These are phyloP conservation scores for Fragilaria radians DNA, from an alignment of 108 stramenopile species.

Conservation along the genomic window DNA sequence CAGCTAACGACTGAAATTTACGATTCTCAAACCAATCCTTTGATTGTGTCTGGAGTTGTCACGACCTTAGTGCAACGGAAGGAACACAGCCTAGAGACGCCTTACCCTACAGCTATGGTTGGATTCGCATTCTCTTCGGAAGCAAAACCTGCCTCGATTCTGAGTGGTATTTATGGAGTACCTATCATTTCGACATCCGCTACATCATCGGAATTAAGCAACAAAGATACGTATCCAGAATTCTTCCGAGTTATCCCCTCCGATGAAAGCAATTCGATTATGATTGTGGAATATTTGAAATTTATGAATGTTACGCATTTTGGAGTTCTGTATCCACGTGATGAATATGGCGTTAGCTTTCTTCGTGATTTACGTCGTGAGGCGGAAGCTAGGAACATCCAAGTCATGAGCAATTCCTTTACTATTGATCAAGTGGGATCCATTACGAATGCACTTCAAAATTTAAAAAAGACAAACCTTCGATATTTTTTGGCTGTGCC, in stretches of 20 bases:
- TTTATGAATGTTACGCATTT: constrained; percentile 19
- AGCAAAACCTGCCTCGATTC: constrained; percentile 3
- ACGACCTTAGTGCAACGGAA: background rate
- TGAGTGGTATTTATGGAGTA: constrained; percentile 12
- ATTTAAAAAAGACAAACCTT: background rate
- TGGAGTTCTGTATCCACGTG: constrained; percentile 6
- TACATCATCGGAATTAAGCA: constrained; percentile 28
- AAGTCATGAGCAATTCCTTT: background rate
- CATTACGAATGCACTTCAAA: background rate
- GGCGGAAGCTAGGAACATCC: background rate
- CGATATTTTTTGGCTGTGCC: background rate
- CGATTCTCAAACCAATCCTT: constrained; percentile 5
- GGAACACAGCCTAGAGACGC: background rate
- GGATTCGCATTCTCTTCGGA: constrained; percentile 6
- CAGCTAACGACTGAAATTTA: constrained; percentile 5
- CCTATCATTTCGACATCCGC: constrained; percentile 9
- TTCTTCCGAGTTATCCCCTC: constrained; percentile 42
- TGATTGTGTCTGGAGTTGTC: background rate
- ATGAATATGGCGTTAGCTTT: constrained; percentile 4
- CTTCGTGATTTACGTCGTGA: background rate
- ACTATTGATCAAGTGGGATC: background rate
- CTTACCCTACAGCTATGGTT: constrained; percentile 10
- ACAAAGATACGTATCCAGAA: constrained; percentile 23
- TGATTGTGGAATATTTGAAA: constrained; percentile 20
- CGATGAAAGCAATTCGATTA: constrained; percentile 26